Base-by-base conservation (phyloP, 2,329 filamentous ascomycete species). In the Fusarium newnesense region DNA sequence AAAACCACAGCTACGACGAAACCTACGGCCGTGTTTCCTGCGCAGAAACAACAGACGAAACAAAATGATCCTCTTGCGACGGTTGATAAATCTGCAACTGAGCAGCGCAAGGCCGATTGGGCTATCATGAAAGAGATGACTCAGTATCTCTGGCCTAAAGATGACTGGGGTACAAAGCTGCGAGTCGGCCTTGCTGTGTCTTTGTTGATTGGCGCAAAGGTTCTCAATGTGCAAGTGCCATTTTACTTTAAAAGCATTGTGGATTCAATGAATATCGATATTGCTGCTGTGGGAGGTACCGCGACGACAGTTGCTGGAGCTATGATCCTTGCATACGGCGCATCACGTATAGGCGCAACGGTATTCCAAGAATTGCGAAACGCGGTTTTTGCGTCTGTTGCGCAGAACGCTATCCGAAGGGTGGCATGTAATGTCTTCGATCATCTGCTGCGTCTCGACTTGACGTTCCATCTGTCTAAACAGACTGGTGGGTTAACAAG, bases 191-290 rank as follows among this genome's bases (percentile, higher is more conserved):
- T 97, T 53, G 95, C 96, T n/a, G 88, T 99, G 7, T 90, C 88
- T 12, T 84, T 99, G 71, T 87, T 99, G 42, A 84, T 99, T 28
- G 94, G 95, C 67, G 94, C 95, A 80, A 99, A 99, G 87, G 90
- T 97, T 54, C 87, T 99, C 79, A 99, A 98, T 82, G 96, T 99
- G 21, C 95, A 99, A 85, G 94, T 99, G 52, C 96, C 96, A 0
- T 99, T 99, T 81, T 99, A 98, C 86, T 99, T 99, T 87, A 98
- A 98, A 87, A 95, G 86, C 82, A 98, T 99, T 73, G 94, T 99
- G 46, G 97, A 99, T 82, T 91, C 94, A 26, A 97, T 99, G 94
- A 99, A 99, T 81, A 89, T 99, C 75, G 96, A 99, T 82, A 92
- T 97, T 80, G 89, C 90, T n/a, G 88, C 92, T 21, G 85, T 94